Base-by-base conservation (phyloP, 164 flowering plant species). In the Liquidambar formosana region DNA sequence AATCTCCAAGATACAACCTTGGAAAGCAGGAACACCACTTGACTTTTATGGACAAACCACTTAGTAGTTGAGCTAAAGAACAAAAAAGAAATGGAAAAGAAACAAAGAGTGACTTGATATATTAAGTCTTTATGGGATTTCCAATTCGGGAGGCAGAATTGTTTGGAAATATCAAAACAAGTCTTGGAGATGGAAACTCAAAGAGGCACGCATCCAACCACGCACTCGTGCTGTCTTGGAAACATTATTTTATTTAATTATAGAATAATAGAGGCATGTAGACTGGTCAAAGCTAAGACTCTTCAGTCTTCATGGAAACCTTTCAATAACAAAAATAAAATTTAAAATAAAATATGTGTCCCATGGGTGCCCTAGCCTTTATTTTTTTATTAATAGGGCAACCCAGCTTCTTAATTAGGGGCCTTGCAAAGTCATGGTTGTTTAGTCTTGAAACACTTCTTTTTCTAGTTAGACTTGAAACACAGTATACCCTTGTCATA, bases 191-290 rank as follows among this genome's bases (percentile, higher is more conserved):
- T 67, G 70, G 33, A 44, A 52, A 69, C 48, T 69, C 48, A 23
- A 60, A 44, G 25, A 1, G 15, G 3, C 51, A 14, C 54, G 12
- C 46, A 41, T 59, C 21, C 65, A 28, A 33, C n/a, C 52, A 51
- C 59, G 19, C 72, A 69, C 72, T 69, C 72, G 72, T 69, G 72
- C 59, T 60, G 45, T 69, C 65, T 69, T 52, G 72, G 65, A 41
- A 44, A 61, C 27, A 61, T 67, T 56, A 56, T n/a, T n/a, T n/a
- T n/a, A n/a, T n/a, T n/a, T n/a, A 57, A 67, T 10, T 67, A 25
- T 9, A 45, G 11, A 14, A 33, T 33, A 2, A 33, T 33, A 33
- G 41, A 33, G 6, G 41, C 41, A 43, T 43, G 38, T 49, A 25
- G 38, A 27, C 15, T 38, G 57, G 68, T 65, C 68, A 65, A 65